Base-by-base conservation (phyloP, 192 early-diverging fungal species). In the Podila epicladia region DNA sequence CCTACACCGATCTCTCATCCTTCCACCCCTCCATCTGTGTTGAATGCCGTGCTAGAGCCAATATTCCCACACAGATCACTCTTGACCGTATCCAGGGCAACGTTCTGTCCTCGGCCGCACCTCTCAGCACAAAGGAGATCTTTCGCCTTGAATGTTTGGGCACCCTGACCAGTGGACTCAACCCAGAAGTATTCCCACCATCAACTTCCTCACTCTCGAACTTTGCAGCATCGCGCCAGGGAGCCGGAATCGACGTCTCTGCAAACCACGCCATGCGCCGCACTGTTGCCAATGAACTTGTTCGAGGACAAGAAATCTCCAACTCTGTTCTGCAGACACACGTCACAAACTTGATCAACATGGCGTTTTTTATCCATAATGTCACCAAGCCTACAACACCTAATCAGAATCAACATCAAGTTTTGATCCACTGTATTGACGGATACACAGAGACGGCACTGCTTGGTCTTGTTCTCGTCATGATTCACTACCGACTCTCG, bases 361-460 rank as follows among this genome's bases (percentile, higher is more conserved):
- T 80, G 77, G 77, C 77, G 1, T 80, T 73, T 19, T 80, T 80
- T 26, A 73, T 80, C 32, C 48, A 62, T 12, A 57, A 58, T 13
- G 75, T 79, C 51, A 59, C 65, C 11, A 17, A 48, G 20, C 37
- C 75, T n/a, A 64, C 48, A 19, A 50, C 38, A 49, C 19, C 48
- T n/a, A 13, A 29, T 45, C 60, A 66, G 19, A 26, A 38, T 28
- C 53, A 65, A 62, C 79, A 74, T 20, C 83, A 74, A 20, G 78
- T 89, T 28, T 65, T 90, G 24, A 87, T 90, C 62, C 85, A 90
- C 67, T 90, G 87, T 49, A 68, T 84, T 9, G 89, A 90, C 41
- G 89, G 87, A 19, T 90, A 90, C 48, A 88, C 89, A 1, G 89
- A 90, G 64, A 84, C 84, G 2, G 86, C 86, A 41, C 33, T 89